Evolutionary conservation across 495 filamentous ascomycete genomes (phyloP), one percentile per base, ranked within the genome.

Genomic region (Aspergillus olivimuriae): DNA sequence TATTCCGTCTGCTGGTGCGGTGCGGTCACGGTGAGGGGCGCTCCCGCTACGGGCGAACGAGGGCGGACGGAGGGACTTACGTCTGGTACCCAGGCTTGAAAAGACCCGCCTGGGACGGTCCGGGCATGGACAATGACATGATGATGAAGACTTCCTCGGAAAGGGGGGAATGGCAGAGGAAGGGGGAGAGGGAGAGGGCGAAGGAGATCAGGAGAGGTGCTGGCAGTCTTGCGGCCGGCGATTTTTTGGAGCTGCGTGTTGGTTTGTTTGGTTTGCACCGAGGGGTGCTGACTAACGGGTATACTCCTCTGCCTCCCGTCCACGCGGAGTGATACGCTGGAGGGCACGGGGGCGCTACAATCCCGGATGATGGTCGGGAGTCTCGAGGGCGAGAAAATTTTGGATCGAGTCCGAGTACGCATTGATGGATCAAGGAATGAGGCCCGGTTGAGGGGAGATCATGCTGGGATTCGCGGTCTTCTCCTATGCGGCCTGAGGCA

Each of bases 81-180:
- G 82, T 94, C 63, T 95, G 87, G 66, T 99, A 99, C 51, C 92
- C 92, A 61, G 81, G 74, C 70, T 97, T 97, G 78, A 99, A 99
- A 17, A 99, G 79, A 60, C 85, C 84, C 55, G 82, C 80, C 61
- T 94, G 92, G 39, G 94, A 92, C 52, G 92, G 94, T 60, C 75
- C 83, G 34, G 92, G 92, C 53, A 97, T 88, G 61, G 90, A 84
- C 57, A 98, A 80, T 58, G 92, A 97, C 92, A 98, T 98, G 56
- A 53, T 78, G 61, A 54, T 37, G 36, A 39, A 52, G 57, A 52
- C 55, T 53, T 58, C 57, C 57, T 53, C 47, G 43, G 28, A 42
- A 39, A 36, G 30, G 28, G 55, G 48, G 47, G 47, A 54, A 61
- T 51, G 49, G 33, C 31, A 46, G 55, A 53, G 52, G 42, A 46